A percentile compares a stretch with the other conserved stretches of the same genome.
Evolutionary conservation across 805 yeast species (phyloP).

Genomic region (Brettanomyces anomalus): DNA sequence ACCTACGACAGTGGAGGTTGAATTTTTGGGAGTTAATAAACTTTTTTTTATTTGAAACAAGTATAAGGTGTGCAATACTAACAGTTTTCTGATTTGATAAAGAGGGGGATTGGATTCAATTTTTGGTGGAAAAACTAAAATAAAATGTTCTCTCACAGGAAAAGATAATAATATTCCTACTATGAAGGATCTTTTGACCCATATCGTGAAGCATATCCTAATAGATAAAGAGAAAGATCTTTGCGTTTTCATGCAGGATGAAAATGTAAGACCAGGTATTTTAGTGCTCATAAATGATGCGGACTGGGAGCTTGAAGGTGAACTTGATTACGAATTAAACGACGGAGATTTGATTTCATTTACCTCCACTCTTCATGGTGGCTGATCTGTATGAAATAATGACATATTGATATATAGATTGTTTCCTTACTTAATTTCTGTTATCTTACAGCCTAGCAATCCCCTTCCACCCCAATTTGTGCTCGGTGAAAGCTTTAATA

Average conservation of each 20-base stretch:
- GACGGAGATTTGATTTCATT: conserved; percentile 73
- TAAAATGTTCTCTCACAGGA: conserved; percentile 36
- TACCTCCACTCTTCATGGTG: conserved; percentile 93
- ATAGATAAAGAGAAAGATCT: conserved; percentile 49
- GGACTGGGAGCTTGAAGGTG: conserved; percentile 95
- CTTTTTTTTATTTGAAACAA: no score
- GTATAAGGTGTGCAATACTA: conserved; percentile 3
- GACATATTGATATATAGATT: neutral
- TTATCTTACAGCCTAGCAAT: conserved; percentile 56
- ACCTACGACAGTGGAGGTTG: conserved; percentile 31
- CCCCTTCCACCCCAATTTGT: conserved; percentile 59
- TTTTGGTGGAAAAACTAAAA: conserved; percentile 49
- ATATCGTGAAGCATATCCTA: conserved; percentile 46
- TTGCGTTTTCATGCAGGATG: conserved; percentile 76
- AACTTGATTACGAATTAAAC: conserved; percentile 70
- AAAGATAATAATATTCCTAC: conserved; percentile 17
- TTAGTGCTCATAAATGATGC: conserved; percentile 86
- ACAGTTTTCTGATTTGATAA: conserved; percentile 1
- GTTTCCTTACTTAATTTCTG: neutral
- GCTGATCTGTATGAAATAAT: conserved; percentile 32
- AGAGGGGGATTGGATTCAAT: conserved; percentile 79
- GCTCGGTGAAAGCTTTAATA: conserved; percentile 35
- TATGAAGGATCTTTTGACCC: conserved; percentile 43
- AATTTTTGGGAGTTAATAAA: conserved; percentile 32
- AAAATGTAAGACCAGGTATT: conserved; percentile 81